Base-by-base conservation (phyloP, 139 green algal species). In the Dunaliella sp. region DNA sequence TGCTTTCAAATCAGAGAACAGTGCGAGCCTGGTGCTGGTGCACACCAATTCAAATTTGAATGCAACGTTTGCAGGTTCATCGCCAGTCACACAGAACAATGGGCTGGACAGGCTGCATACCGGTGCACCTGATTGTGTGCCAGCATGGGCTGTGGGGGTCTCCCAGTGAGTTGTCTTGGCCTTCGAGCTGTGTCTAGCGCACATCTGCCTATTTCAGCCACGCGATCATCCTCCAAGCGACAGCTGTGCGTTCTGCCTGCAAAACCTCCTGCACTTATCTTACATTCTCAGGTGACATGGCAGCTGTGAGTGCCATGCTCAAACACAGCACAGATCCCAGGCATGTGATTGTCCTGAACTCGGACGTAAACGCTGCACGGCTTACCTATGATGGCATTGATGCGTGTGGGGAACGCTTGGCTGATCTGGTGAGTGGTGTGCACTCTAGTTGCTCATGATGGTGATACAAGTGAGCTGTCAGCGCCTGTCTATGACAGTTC, bases 91-190 rank as follows among this genome's bases (percentile, higher is more conserved):
- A n/a, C n/a, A n/a, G n/a, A n/a, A n/a, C n/a, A n/a, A n/a, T n/a
- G n/a, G n/a, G n/a, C n/a, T n/a, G n/a, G n/a, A n/a, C n/a, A n/a
- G n/a, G n/a, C n/a, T n/a, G n/a, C n/a, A n/a, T 32, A 7, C 73
- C 72, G 38, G 28, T 84, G 30, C 81, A 85, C 57, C 57, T 85
- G 30, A 58, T 85, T 33, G 81, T 85, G 31, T 33, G 78, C 34
- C 87, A 90, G 84, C 87, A 90, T 77, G 87, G 87, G 0, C 75
- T 90, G 26, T 90, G 84, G 84, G 87, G 87, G 36, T 82, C 33
- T 1, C 81, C 87, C 0, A 1, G 48, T 65, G 48, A 65, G 48
- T n/a, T n/a, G n/a, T n/a, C n/a, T n/a, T n/a, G n/a, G n/a, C n/a
- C n/a, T n/a, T n/a, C n/a, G n/a, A n/a, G n/a, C n/a, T n/a, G n/a